Evolutionary conservation across 2,329 filamentous ascomycete species (phyloP), one percentile per base, ranked within the genome.

Genomic region (Stachybotrys chlorohalonatus): DNA sequence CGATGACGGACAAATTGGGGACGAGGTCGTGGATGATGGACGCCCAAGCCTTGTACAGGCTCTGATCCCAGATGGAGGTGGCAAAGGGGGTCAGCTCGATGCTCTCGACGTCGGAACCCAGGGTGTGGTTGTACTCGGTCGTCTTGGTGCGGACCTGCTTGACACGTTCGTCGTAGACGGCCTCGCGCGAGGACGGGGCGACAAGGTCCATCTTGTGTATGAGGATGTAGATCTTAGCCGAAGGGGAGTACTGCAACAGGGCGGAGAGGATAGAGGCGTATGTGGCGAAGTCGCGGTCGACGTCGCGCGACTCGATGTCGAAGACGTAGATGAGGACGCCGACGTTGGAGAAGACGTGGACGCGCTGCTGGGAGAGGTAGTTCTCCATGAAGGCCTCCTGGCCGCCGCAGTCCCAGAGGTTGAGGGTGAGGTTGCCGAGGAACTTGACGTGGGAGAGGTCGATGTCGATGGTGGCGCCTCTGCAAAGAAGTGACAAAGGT

Each of bases 141-240:
- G 89, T 92, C 66, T 90, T 89, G 59, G 84, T 82, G 55, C 86
- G 83, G 58, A 96, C 89, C 54, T 91, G 77, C 32, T 83, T 78
- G 30, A 91, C 86, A 57, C 90, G 86, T 64, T 95, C 89, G 58
- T 93, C 86, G 70, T 95, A 96, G 59, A 96, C 84, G 56, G 83
- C 77, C 66, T 91, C 86, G 57, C 92, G 88, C 61, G 87, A 83
- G 55, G 87, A 82, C 46, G 85, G 82, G 61, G 92, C 88, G 51
- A 97, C 90, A 31, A 99, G 82, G 69, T 99, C 94, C 89, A 99
- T 96, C 74, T 99, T 99, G 84, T 99, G 94, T 61, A 99, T 89
- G 49, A 99, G 83, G 58, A 94, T 89, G 74, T 97, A 99, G 64
- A 99, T 86, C 68, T 89, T 89, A 58, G 93, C 90, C 3, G 77